Base-by-base conservation (phyloP, 768 basidiomycete species). In the Nidularia pulvinata region DNA sequence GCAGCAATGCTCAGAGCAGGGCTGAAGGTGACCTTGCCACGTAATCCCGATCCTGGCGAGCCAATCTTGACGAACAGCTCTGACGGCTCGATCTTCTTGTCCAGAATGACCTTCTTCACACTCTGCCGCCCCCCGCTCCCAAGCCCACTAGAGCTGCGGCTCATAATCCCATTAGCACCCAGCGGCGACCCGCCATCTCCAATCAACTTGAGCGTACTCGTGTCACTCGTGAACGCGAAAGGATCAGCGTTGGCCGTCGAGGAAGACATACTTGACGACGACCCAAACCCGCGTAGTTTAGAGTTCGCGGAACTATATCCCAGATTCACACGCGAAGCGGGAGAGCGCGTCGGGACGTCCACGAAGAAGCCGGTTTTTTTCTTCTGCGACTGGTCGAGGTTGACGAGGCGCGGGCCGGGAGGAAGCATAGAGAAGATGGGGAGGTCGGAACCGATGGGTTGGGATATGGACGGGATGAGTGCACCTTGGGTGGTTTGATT, bases 71-170 rank as follows among this genome's bases (percentile, higher is more conserved):
- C 66, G 61, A 92, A 88, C 49, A 93, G 61, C 56, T 93, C 88
- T 25, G 81, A 72, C 30, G 90, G 80, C 49, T 91, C 88, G 13
- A 91, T 75, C 65, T 88, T 93, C 70, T 91, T 94, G 64, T 94
- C 90, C 56, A 97, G 66, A 36, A 94, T 86, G 54, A 98, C 80
- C 65, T 96, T 96, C 77, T 98, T 98, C 54, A 96, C 92, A 64
- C 93, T 96, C 54, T 88, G 84, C 51, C 87, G 77, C 54, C 71
- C 77, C 43, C 83, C 89, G 60, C 81, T 88, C 5, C 90, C 89
- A 48, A 91, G 68, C 4, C 84, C 75, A 57, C 83, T 86, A 7
- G 80, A 72, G 52, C 81, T 82, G 32, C 80, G 79, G 44, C 76
- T 79, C 53, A 88, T 55, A 60, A 91, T 83, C 0, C 78, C 74